These are phyloP conservation scores for Endotrypanum monterogeii DNA, from an alignment of 208 protist genomes.

Conservation along the genomic window DNA sequence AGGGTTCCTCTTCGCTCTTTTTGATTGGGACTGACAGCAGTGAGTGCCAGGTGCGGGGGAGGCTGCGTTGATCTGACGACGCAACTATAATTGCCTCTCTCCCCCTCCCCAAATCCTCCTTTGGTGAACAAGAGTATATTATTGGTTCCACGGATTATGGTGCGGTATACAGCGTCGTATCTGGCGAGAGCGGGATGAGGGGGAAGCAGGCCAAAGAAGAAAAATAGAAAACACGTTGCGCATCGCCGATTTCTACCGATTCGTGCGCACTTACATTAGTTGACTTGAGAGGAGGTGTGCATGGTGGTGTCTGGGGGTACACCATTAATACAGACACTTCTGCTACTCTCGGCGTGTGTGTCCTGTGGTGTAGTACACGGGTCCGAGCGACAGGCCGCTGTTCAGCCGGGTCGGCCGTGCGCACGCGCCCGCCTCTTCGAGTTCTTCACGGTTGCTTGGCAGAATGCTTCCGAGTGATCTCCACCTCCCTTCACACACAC, in stretches of 20 bases:
- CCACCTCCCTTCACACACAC: too few relatives aligned
- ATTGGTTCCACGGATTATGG: too few relatives aligned
- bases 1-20: slow-evolving; percentile 13
- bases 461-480: too few relatives aligned
- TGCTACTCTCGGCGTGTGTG: neutral
- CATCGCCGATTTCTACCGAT: neutral
- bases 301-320: neutral
- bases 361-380: too few relatives aligned
- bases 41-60: slow-evolving; percentile 7
- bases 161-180: too few relatives aligned
- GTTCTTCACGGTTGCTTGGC: too few relatives aligned
- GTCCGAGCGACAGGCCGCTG: too few relatives aligned
- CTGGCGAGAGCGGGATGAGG: neutral
- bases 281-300: neutral
- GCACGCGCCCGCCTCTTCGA: too few relatives aligned
- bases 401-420: too few relatives aligned
- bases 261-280: too few relatives aligned
- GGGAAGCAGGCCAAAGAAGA: neutral
- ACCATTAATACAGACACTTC: neutral
- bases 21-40: too few relatives aligned
- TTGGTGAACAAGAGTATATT: neutral
- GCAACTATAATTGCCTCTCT: slow-evolving; percentile 39
- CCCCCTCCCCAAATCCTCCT: neutral
- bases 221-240: neutral
- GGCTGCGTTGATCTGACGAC: neutral